Evolutionary conservation across 352 stramenopile genomes (phyloP).

Genomic region (Phytophthora rubi): DNA sequence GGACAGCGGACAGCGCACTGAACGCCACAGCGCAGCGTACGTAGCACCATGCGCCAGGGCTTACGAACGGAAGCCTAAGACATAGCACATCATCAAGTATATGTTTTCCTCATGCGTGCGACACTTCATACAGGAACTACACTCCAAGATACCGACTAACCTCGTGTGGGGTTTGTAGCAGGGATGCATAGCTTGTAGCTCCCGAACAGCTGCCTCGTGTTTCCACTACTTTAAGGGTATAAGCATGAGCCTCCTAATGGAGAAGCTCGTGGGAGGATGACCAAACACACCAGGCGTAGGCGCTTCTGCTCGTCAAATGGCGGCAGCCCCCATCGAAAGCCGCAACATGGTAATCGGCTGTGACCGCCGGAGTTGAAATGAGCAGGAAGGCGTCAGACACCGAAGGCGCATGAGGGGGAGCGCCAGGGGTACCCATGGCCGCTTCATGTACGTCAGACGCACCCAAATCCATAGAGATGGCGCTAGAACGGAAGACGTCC

Average conservation of each 20-base stretch:
- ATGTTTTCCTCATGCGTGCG: too few relatives aligned
- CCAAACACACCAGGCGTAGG: conserved; percentile 32
- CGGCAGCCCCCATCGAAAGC: conserved; percentile 20
- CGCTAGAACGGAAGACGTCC: not conserved
- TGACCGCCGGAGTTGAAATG: not conserved
- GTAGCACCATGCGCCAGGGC: too few relatives aligned
- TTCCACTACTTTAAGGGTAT: not conserved
- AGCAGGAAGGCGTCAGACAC: not conserved
- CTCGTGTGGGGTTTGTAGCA: too few relatives aligned
- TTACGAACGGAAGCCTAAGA: too few relatives aligned
- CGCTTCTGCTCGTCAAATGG: not conserved
- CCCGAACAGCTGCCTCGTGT: too few relatives aligned
- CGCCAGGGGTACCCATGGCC: not conserved
- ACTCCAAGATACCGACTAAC: too few relatives aligned
- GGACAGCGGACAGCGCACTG: too few relatives aligned
- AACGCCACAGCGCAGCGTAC: too few relatives aligned
- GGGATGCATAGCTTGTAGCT: too few relatives aligned
- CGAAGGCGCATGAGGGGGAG: not conserved
- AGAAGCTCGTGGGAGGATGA: not conserved
- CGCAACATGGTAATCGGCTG: not conserved
- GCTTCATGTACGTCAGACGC: not conserved
- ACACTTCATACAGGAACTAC: too few relatives aligned
- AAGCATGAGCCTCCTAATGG: conserved; percentile 12
- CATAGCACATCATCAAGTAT: too few relatives aligned
- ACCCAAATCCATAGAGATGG: not conserved